Percentiles rank a stretch among this genome's conserved stretches.
Evolutionary conservation across 208 protist genomes (phyloP).

Genomic region (Acanthamoeba royreba): DNA sequence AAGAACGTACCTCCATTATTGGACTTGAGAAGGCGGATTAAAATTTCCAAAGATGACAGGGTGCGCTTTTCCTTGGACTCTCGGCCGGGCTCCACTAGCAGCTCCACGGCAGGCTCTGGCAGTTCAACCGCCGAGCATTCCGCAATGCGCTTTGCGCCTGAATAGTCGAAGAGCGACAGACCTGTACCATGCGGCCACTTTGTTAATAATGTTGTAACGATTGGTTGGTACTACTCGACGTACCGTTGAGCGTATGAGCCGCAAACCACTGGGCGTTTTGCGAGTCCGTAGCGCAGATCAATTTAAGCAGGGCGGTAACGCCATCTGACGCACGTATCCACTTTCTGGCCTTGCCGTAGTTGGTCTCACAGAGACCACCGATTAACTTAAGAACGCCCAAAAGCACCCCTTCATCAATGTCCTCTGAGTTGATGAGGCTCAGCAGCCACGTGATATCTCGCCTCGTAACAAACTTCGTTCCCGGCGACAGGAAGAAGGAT

Average conservation of each 20-base stretch:
- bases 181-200: no score
- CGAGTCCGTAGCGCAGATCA: slow-evolving; percentile 3
- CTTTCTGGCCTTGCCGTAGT: slow-evolving; percentile 14
- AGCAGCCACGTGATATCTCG: neutral
- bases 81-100: neutral
- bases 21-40: neutral
- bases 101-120: neutral
- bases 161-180: neutral
- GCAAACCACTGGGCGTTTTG: slow-evolving; percentile 20
- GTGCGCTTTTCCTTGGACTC: neutral
- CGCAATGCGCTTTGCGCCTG: neutral
- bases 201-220: no score
- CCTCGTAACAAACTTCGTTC: slow-evolving; percentile 8
- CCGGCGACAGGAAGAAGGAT: neutral
- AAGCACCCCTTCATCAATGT: neutral
- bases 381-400: neutral
- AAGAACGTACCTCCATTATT: neutral
- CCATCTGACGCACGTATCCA: neutral
- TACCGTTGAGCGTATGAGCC: slow-evolving; percentile 1
- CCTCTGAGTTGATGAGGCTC: neutral
- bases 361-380: neutral
- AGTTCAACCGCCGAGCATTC: neutral
- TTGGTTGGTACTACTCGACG: no score
- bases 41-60: neutral
- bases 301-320: neutral